Conservation (phyloP, 2,329 filamentous ascomycete genomes). For the Huntiella decipiens region DNA sequence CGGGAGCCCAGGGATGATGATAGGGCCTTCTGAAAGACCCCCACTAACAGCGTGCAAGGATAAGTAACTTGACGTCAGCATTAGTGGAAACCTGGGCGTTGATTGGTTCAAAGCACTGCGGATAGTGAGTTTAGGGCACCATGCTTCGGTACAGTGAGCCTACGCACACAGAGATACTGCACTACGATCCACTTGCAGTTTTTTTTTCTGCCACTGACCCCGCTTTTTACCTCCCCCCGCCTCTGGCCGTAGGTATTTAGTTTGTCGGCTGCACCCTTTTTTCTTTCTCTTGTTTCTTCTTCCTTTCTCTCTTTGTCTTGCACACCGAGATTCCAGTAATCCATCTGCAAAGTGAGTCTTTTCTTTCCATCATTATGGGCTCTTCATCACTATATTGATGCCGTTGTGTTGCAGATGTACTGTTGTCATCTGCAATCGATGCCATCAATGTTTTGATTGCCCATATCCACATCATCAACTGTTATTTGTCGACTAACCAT, state of each 20-base stretch:
- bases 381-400: neutral
- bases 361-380: neutral
- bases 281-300: slow-evolving; percentile 10
- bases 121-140: slow-evolving; percentile 8
- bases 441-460: neutral
- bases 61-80: too few relatives aligned
- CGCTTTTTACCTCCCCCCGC: slow-evolving; percentile 10
- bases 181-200: slow-evolving; percentile 9
- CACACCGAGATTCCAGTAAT: slow-evolving; percentile 12
- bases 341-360: slow-evolving; percentile 12
- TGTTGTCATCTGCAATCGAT: neutral
- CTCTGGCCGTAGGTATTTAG: slow-evolving; percentile 9
- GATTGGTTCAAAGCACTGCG: too few relatives aligned
- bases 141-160: neutral
- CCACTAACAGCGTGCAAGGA: too few relatives aligned
- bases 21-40: too few relatives aligned
- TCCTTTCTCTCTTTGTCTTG: slow-evolving; percentile 12
- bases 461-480: neutral
- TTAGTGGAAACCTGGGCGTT: too few relatives aligned
- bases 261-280: slow-evolving; percentile 5
- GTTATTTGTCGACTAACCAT: slow-evolving; percentile 2
- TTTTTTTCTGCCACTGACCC: slow-evolving; percentile 11
- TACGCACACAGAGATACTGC: slow-evolving; percentile 10
- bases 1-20: too few relatives aligned
- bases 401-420: neutral